Evolutionary conservation across 768 basidiomycete genomes (phyloP).

Genomic region (Lactarius hengduanensis): DNA sequence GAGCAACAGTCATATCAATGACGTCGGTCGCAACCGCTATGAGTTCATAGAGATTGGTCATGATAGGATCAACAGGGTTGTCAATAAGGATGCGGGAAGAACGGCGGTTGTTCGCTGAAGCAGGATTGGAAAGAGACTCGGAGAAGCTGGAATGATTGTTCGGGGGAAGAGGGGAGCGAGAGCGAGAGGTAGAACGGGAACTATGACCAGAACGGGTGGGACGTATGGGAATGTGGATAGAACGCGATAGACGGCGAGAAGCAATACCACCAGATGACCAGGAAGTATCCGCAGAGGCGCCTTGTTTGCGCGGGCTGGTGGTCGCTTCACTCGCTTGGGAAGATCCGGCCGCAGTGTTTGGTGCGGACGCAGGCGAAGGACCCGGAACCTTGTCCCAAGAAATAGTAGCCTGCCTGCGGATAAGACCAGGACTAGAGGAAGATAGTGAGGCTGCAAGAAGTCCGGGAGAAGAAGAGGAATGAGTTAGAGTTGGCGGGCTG

Average conservation of each 20-base stretch:
- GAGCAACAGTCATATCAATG: conserved; percentile 81
- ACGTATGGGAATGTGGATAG: conserved; percentile 71
- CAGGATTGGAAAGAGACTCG: conserved; percentile 40
- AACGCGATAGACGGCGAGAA: conserved; percentile 81
- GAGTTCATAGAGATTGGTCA: conserved; percentile 86
- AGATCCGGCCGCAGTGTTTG: conserved; percentile 49
- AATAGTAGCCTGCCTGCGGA: conserved; percentile 62
- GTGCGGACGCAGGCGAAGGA: conserved; percentile 52
- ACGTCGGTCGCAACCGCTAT: conserved; percentile 94
- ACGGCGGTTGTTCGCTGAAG: conserved; percentile 53
- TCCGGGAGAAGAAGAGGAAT: conserved; percentile 54
- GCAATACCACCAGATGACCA: conserved; percentile 39
- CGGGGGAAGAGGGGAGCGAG: conserved; percentile 86
- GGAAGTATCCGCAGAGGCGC: conserved; percentile 34
- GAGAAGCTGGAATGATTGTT: conserved; percentile 65
- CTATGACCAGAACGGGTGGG: conserved; percentile 72
- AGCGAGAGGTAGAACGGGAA: conserved; percentile 93
- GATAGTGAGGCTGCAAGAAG: conserved; percentile 65
- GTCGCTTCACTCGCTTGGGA: conserved; percentile 43
- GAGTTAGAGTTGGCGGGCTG: conserved; percentile 46
- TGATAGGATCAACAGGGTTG: conserved; percentile 85
- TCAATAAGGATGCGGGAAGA: conserved; percentile 82
- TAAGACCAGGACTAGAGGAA: conserved; percentile 64
- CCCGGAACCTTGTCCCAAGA: conserved; percentile 60
- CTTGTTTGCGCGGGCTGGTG: conserved; percentile 61